A percentile compares a stretch with the other conserved stretches of the same genome.
Conservation (phyloP, 2,329 filamentous ascomycete species). For the Penicillium sp. region DNA sequence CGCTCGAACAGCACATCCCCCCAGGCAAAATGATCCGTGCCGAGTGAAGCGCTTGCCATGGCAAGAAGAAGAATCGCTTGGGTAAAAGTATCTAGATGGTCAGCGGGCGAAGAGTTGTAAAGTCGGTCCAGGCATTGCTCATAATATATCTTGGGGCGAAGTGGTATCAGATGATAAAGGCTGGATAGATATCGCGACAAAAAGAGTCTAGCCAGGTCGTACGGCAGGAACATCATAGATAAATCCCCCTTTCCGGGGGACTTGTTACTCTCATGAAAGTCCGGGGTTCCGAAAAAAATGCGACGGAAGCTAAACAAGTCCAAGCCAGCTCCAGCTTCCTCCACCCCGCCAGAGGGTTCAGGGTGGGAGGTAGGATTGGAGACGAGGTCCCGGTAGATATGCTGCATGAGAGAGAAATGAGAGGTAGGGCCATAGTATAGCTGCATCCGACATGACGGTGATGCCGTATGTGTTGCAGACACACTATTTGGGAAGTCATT, state of each 20-base stretch:
- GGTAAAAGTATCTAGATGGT: conserved; percentile 35
- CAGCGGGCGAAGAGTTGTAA: conserved; percentile 32
- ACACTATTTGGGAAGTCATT: conserved; percentile 43
- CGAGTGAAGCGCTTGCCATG: conserved; percentile 40
- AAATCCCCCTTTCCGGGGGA: conserved; percentile 23
- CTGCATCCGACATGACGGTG: conserved; percentile 46
- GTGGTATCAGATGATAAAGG: conserved; percentile 41
- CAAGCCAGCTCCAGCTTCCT: conserved; percentile 39
- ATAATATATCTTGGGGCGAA: conserved; percentile 36
- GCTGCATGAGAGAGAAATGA: conserved; percentile 46
- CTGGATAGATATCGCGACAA: conserved; percentile 44
- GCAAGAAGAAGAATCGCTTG: conserved; percentile 41
- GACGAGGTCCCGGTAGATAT: conserved; percentile 37
- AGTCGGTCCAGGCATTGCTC: conserved; percentile 37
- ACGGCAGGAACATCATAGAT: conserved; percentile 40
- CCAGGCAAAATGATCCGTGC: conserved; percentile 41
- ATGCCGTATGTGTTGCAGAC: conserved; percentile 48
- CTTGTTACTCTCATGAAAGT: conserved; percentile 32
- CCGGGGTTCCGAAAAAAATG: conserved; percentile 43
- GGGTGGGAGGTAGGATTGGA: conserved; percentile 18
- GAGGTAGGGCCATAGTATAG: conserved; percentile 50
- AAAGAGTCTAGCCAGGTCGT: conserved; percentile 39
- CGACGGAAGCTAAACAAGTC: conserved; percentile 40
- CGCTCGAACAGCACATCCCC: conserved; percentile 45
- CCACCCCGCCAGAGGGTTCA: conserved; percentile 32